A percentile compares a stretch with the other conserved stretches of the same genome.
phyloP scores from a whole-genome alignment of 1,284 basidiomycete genomes.

The Microbotryomycetes sp. region DNA sequence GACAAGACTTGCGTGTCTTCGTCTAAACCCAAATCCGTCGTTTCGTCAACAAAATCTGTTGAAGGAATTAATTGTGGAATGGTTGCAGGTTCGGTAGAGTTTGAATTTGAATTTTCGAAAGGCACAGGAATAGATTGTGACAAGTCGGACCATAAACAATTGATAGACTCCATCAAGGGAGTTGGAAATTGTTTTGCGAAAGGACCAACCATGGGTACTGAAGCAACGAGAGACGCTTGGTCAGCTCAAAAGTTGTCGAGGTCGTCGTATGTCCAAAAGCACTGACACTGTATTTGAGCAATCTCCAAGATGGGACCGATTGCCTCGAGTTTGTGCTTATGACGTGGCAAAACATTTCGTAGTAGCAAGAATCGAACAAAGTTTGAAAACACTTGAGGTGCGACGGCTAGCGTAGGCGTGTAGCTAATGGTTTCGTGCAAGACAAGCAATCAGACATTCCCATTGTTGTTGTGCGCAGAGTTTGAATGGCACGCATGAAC shows the following conservation, averaged over 20 bases:
- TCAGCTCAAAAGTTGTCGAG: too few species aligned
- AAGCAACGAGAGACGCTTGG: too few species aligned
- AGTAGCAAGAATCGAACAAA: constrained; percentile 13
- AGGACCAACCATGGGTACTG: background rate
- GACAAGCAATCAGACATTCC: fast-evolving
- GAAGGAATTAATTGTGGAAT: background rate
- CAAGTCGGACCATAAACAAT: background rate
- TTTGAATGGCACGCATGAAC: background rate
- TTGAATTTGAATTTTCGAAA: background rate
- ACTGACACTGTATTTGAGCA: background rate
- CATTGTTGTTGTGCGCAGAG: too few species aligned
- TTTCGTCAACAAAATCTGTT: background rate
- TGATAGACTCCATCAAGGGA: background rate
- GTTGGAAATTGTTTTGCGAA: constrained; percentile 1
- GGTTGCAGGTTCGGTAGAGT: background rate
- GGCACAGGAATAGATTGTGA: background rate
- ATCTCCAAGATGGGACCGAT: background rate
- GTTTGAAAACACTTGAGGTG: constrained; percentile 1
- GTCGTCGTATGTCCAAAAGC: too few species aligned
- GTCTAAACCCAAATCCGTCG: background rate
- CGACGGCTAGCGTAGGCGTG: constrained; percentile 5
- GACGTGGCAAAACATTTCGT: constrained; percentile 7
- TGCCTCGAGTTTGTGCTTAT: background rate
- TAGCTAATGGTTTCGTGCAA: constrained; percentile 6
- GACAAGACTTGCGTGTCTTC: background rate